A percentile compares a stretch with the other conserved stretches of the same genome.
phyloP scores from a whole-genome alignment of 140 eudicot genomes.

The Ambrosia hybrid region DNA sequence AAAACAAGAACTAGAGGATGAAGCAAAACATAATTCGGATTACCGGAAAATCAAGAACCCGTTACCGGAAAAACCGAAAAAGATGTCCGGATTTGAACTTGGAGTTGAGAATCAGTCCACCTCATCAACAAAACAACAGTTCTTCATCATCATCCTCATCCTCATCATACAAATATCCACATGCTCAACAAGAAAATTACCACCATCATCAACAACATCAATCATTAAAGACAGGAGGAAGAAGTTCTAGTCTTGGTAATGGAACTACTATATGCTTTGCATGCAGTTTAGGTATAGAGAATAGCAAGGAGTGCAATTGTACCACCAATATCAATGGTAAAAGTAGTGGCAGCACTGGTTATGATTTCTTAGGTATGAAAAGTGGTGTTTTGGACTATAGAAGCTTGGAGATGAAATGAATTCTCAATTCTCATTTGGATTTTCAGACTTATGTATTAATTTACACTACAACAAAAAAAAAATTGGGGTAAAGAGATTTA shows the following conservation, averaged over 20 bases:
- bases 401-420: conserved; percentile 88
- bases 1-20: conserved; percentile 29
- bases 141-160: conserved; percentile 31
- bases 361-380: conserved; percentile 78
- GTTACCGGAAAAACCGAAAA: conserved; percentile 35
- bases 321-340: conserved; percentile 25
- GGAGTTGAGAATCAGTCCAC: conserved; percentile 78
- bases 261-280: conserved; percentile 50
- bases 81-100: conserved; percentile 78
- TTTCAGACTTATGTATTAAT: conserved; percentile 17
- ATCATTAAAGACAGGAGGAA: conserved; percentile 27
- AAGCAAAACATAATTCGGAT: conserved; percentile 18
- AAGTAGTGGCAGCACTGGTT: conserved; percentile 45
- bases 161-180: conserved; percentile 26
- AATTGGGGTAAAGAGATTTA: conserved; percentile 33
- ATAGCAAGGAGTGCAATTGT: conserved; percentile 76
- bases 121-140: conserved; percentile 36
- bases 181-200: conserved; percentile 8
- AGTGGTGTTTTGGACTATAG: conserved; percentile 72
- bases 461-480: conserved; percentile 15
- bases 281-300: conserved; percentile 74
- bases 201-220: conserved; percentile 40
- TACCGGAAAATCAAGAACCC: conserved; percentile 24
- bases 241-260: not conserved
- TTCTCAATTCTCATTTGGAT: conserved; percentile 10